These are phyloP conservation scores for Tuber brumale DNA, from an alignment of 495 filamentous ascomycete species.

Conservation along the genomic window DNA sequence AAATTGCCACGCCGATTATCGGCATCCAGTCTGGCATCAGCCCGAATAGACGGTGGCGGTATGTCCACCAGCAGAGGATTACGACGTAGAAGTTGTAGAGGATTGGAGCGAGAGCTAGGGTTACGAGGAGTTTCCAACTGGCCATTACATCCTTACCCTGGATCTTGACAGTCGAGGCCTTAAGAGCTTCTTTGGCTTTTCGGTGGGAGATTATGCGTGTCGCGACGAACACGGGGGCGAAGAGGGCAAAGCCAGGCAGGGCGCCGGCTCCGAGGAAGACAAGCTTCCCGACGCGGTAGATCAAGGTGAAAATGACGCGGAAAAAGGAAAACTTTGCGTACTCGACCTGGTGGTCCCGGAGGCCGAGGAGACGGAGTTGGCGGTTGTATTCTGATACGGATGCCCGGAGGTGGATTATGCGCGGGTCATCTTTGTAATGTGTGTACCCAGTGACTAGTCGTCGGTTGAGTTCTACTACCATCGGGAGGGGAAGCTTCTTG, in stretches of 20 bases:
- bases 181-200: slow-evolving; percentile 85
- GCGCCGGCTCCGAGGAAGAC: slow-evolving; percentile 69
- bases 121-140: slow-evolving; percentile 94
- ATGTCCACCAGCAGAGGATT: slow-evolving; percentile 68
- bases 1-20: slow-evolving; percentile 64
- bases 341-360: slow-evolving; percentile 92
- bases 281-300: slow-evolving; percentile 75
- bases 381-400: slow-evolving; percentile 82
- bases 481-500: slow-evolving; percentile 87
- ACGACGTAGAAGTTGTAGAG: slow-evolving; percentile 76
- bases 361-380: slow-evolving; percentile 72
- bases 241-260: slow-evolving; percentile 78
- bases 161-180: slow-evolving; percentile 88
- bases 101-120: slow-evolving; percentile 77
- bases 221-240: slow-evolving; percentile 82
- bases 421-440: slow-evolving; percentile 82
- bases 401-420: slow-evolving; percentile 71
- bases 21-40: slow-evolving; percentile 72
- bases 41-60: slow-evolving; percentile 72
- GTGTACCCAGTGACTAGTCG: slow-evolving; percentile 87
- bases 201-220: slow-evolving; percentile 82
- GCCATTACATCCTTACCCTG: slow-evolving; percentile 93
- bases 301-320: slow-evolving; percentile 65
- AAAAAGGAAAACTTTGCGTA: slow-evolving; percentile 76
- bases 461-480: slow-evolving; percentile 93